phyloP scores from a whole-genome alignment of 2,329 filamentous ascomycete genomes.

The Colletotrichum godetiae region DNA sequence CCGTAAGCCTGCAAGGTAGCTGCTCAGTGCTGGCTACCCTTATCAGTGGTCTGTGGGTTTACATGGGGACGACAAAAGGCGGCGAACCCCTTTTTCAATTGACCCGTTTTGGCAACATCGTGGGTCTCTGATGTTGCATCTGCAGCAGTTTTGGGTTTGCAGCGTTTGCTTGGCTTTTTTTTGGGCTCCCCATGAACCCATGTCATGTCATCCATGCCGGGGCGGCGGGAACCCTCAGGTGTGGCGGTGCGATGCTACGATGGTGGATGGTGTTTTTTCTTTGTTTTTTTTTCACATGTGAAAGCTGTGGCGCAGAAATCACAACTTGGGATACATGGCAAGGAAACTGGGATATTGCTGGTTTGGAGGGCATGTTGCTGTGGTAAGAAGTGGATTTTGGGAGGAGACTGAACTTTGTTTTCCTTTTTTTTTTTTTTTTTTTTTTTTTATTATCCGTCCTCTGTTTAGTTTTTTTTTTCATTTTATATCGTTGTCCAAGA shows the following conservation, averaged over 20 bases:
- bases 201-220: not conserved
- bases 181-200: not conserved
- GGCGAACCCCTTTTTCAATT: not conserved
- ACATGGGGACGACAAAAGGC: too few species aligned
- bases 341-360: not conserved
- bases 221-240: not conserved
- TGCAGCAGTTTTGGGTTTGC: not conserved
- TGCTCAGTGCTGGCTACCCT: not conserved
- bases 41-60: not conserved
- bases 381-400: not conserved
- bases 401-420: too few species aligned
- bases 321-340: too few species aligned
- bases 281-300: not conserved
- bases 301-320: not conserved
- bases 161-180: not conserved
- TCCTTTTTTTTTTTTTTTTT: too few species aligned
- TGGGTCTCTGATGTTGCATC: not conserved
- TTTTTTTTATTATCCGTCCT: too few species aligned
- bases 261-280: not conserved
- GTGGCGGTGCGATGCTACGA: not conserved
- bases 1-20: too few species aligned
- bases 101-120: slow-evolving; percentile 2
- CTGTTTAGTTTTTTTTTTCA: too few species aligned
- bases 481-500: not conserved
- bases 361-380: not conserved